These are phyloP conservation scores for Centella asiatica DNA, from an alignment of 129 eudicot species.

Conservation along the genomic window DNA sequence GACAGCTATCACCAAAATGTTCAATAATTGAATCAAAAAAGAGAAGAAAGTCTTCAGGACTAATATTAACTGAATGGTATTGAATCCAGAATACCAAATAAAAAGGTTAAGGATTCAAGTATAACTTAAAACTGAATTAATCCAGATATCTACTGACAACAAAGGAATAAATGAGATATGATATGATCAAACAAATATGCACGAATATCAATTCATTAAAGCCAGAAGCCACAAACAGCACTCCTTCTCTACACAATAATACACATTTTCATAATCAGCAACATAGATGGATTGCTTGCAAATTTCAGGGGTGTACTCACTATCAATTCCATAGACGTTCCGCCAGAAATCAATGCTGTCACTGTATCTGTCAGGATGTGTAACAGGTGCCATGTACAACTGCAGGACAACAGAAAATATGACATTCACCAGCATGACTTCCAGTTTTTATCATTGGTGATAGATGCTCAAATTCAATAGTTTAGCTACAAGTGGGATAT, in stretches of 20 bases:
- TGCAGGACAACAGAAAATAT: conserved; percentile 26
- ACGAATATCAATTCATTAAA: conserved; percentile 5
- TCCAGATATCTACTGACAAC: too few species aligned
- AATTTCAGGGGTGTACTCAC: conserved; percentile 41
- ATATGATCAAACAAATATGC: background rate
- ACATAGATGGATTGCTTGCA: background rate
- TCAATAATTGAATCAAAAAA: too few species aligned
- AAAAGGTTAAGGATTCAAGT: too few species aligned
- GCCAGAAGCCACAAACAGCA: background rate
- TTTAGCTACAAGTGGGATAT: too few species aligned
- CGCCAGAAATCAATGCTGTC: conserved; percentile 96
- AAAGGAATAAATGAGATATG: too few species aligned
- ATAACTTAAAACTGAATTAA: too few species aligned
- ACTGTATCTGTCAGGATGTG: conserved; percentile 84
- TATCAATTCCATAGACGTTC: conserved; percentile 90
- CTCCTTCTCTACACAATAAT: background rate
- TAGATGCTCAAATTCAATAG: too few species aligned
- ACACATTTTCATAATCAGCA: too few species aligned
- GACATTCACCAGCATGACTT: background rate
- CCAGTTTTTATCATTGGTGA: background rate
- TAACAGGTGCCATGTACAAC: conserved; percentile 91
- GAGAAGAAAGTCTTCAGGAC: background rate
- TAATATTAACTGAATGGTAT: background rate
- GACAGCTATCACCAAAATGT: too few species aligned
- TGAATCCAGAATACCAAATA: background rate